These are phyloP conservation scores for Nigrospora osmanthi DNA, from an alignment of 2,329 filamentous ascomycete genomes.

Conservation along the genomic window DNA sequence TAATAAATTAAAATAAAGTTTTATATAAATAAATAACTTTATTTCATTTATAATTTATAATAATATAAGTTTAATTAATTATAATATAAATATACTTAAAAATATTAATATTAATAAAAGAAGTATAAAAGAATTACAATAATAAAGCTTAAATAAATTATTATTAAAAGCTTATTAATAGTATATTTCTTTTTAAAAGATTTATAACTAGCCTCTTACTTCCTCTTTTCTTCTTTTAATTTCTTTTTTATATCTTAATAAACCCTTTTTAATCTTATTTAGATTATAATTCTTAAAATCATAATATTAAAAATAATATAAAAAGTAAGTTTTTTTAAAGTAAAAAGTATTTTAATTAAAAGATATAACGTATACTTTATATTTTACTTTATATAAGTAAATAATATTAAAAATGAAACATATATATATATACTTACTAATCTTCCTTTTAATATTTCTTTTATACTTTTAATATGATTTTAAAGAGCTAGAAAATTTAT, in stretches of 20 bases:
- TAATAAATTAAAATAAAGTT: too few species aligned
- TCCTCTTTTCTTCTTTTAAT: too few species aligned
- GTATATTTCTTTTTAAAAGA: too few species aligned
- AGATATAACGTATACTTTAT: not conserved
- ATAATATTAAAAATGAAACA: not conserved
- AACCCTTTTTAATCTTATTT: conserved; percentile 1
- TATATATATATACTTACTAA: not conserved
- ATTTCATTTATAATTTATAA: too few species aligned
- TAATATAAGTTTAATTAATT: not conserved
- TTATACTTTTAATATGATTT: not conserved
- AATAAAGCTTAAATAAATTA: not conserved
- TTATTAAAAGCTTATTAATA: not conserved
- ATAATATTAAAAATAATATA: not conserved
- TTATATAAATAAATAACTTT: too few species aligned
- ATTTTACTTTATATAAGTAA: not conserved
- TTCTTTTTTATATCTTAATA: conserved; percentile 2
- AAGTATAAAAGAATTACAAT: not conserved
- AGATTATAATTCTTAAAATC: not conserved
- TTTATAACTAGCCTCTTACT: too few species aligned
- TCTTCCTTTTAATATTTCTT: not conserved
- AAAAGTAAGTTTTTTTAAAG: not conserved
- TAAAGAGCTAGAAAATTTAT: not conserved
- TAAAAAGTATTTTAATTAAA: not conserved
- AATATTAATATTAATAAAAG: not conserved
- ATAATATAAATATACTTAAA: not conserved